Conservation (phyloP, 2,329 filamentous ascomycete genomes). For the Blumeria graminis region DNA sequence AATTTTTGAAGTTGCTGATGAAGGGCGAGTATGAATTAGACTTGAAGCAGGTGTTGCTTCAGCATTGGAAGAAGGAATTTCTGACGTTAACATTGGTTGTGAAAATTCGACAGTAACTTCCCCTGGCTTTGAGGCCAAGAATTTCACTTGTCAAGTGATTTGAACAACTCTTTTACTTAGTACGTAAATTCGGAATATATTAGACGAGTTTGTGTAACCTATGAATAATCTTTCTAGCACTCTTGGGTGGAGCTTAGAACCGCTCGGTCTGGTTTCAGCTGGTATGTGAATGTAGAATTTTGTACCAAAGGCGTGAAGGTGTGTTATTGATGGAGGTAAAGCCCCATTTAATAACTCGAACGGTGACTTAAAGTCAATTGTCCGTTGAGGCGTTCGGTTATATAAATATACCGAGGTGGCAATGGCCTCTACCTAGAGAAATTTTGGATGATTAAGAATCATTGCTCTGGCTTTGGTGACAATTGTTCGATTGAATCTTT, state of each 20-base stretch:
- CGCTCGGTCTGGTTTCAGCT: not conserved
- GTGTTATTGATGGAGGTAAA: not conserved
- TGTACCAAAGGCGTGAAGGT: not conserved
- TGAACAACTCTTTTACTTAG: not conserved
- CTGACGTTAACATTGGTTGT: not conserved
- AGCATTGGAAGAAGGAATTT: too few relatives aligned
- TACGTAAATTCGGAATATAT: not conserved
- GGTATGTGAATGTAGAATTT: not conserved
- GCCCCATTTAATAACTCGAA: not conserved
- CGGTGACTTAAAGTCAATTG: not conserved
- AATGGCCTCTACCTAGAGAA: not conserved
- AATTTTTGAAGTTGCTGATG: not conserved
- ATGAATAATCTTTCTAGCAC: not conserved
- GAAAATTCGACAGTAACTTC: not conserved
- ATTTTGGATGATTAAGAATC: not conserved
- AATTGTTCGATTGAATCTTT: constrained; percentile 1
- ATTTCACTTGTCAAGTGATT: not conserved
- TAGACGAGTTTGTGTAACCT: not conserved
- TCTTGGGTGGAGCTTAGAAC: not conserved
- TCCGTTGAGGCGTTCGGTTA: not conserved
- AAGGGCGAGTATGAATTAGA: not conserved
- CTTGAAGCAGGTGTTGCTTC: too few relatives aligned
- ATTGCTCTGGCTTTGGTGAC: not conserved
- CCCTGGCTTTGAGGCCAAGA: not conserved
- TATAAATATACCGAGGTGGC: not conserved